Evolutionary conservation across 352 stramenopile species (phyloP), one percentile per base, ranked within the genome.

Genomic region (Phytophthora quininea): DNA sequence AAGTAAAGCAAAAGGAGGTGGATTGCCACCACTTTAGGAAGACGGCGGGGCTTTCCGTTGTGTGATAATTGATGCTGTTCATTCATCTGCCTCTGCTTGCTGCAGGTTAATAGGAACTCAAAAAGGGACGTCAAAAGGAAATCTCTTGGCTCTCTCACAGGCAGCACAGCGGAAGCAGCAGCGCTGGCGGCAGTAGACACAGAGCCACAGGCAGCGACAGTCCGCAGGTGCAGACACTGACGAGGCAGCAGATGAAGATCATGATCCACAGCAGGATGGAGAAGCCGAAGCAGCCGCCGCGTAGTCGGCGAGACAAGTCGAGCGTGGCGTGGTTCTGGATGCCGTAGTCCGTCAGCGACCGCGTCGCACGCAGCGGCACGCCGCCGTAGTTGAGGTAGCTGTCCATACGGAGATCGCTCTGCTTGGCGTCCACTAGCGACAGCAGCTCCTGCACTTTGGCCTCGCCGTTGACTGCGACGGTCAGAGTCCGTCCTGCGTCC

Each of bases 251-350:
- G 58, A 88, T 73, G 61, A 91, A 91, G 66, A 93, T 93, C 30
- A 90, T 64, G 57, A 88, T 84, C 84, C 84, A 93, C 49, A 93
- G 63, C 50, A 82, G 54, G 63, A 93, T 89, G n/a, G 84, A 93
- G 48, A 91, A 74, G 47, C 74, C 69, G 55, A 91, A 91, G 74
- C 85, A 93, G 62, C 85, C 82, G 42, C 85, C 85, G 33, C 76
- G 81, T 30, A 84, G 55, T 15, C 82, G 77, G 43, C 57, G 35
- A 3, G 71, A 67, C 12, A 73, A 65, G 42, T 90, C 70, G 19
- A 93, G 68, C 67, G 84, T 93, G 46, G 84, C 79, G 58, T 83
- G 68, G 51, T 89, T 76, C 62, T 90, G 82, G 63, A 93, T 84
- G n/a, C 74, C 82, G 37, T 91, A 90, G 46, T 93, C 85, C 4